A percentile compares a stretch with the other conserved stretches of the same genome.
These are phyloP conservation scores for Dimargaris verticillata DNA, from an alignment of 192 early-diverging fungal genomes.

Conservation along the genomic window DNA sequence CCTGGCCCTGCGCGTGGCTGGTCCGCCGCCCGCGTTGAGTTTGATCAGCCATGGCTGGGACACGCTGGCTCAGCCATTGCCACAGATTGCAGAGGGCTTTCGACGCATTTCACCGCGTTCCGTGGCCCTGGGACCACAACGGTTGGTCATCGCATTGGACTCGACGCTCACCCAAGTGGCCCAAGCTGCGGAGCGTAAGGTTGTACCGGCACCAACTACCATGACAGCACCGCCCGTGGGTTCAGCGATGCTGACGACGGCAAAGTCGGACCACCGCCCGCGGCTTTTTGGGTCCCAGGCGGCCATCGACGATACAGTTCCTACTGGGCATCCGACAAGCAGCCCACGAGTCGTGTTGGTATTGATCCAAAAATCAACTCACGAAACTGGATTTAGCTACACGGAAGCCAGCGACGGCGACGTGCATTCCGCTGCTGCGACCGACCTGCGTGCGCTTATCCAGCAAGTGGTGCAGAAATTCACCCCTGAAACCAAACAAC, in stretches of 20 bases:
- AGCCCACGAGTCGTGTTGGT: conserved; percentile 1
- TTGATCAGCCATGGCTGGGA: neutral
- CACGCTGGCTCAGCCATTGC: neutral
- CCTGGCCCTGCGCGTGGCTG: conserved; percentile 1
- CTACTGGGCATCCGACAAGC: too few relatives aligned
- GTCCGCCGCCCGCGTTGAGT: conserved; percentile 1
- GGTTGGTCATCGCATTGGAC: neutral
- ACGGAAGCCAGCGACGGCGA: neutral
- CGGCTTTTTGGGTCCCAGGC: too few relatives aligned
- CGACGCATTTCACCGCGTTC: conserved; percentile 1
- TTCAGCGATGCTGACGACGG: too few relatives aligned
- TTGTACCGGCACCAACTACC: too few relatives aligned
- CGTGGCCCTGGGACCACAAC: neutral
- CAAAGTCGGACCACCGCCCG: too few relatives aligned
- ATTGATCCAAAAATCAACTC: neutral
- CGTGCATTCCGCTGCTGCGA: neutral
- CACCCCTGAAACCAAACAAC: neutral
- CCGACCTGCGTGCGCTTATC: neutral
- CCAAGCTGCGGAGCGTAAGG: neutral
- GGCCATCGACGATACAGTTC: too few relatives aligned
- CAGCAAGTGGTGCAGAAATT: neutral
- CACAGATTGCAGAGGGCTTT: neutral
- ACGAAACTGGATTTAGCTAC: neutral
- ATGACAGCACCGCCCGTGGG: too few relatives aligned
- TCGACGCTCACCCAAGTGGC: conserved; percentile 1